Evolutionary conservation across 257 asterid species (phyloP), one percentile per base, ranked within the genome.

Genomic region (Salvia hispanica): DNA sequence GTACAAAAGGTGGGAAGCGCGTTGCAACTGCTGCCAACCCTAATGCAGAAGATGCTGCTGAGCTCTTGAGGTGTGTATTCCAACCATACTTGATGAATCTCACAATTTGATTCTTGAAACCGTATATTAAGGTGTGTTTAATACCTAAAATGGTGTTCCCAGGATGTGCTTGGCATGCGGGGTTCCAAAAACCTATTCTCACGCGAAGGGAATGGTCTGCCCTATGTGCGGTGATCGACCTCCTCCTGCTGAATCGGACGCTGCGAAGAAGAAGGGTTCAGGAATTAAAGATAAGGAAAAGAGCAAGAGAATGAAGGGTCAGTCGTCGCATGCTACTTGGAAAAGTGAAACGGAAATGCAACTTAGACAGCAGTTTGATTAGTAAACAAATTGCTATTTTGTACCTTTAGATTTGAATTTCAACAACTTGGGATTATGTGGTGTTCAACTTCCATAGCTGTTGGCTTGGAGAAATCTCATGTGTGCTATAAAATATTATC

Each of bases 261-360:
- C 76, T 0, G 14, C 13, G 54, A 93, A 83, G 90, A 91, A 91
- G 81, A 89, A 87, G 74, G 88, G 89, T 8, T 85, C 97, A 0
- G 72, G 78, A 6, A 60, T 94, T 36, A 94, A 94, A 71, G 99
- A 94, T 52, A 94, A 94, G 88, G 97, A 94, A 66, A 94, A 88
- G 85, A 84, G 76, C 58, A 94, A 94, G 78, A 81, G 99, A 73
- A 91, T 94, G 97, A 94, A 87, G 78, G 97, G 99, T 1, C 99
- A 91, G 69, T 91, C 97, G 5, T 87, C 99, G 28, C 99, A 91
- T 62, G 97, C 97, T 1, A 69, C 96, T 2, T 94, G 99, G 99
- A 94, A 94, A 70, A 94, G 96, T 67, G 99, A 94, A 80, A 87
- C 97, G 4, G 97, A 94, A 82, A 94, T 94, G 99, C 95, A 88